Base-by-base conservation (phyloP, 768 basidiomycete genomes). In the Mrakia gelida region DNA sequence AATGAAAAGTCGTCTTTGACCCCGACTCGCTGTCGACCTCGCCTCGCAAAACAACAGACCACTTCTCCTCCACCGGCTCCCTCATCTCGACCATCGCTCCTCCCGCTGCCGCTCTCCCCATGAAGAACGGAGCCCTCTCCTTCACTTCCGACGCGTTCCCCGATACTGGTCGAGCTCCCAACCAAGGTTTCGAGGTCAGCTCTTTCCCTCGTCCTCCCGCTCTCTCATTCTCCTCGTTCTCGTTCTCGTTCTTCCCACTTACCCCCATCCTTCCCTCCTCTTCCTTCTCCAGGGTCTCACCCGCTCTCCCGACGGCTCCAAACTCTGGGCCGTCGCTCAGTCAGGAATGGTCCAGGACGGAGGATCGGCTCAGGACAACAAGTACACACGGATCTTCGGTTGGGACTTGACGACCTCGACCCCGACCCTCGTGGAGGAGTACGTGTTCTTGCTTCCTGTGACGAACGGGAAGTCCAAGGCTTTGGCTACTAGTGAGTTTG, bases 291-390 rank as follows among this genome's bases (percentile, higher is more conserved):
- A 75, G 81, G 88, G 89, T 32, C 84, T 91, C 18, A 90, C 90
- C 0, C 75, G 88, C 4, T 88, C 88, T 77, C 80, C 87, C 0
- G 80, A 84, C 9, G 88, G 88, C 1, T 83, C 84, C 6, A 87
- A 85, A 2, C 85, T 91, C 2, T 91, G 89, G 81, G 89, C 87
- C 0, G 86, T 91, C 80, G 86, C 91, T 1, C 91, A 92, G 80
- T 86, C 88, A 8, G 90, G 89, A 0, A 86, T 88, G 0, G 87
- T 89, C 5, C 90, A 91, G 80, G 90, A 91, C 80, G 89, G 90
- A n/a, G 89, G 88, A 0, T 26, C 71, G 52, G 45, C 11, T 43
- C 81, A 6, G 88, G 87, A 13, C 86, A 86, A 0, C 84, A 71
- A 88, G 10, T 88, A 86, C 82, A 89, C 89, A 5, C 87, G 90